Conservation (phyloP, 2,329 filamentous ascomycete species). For the Trichophaea hybrida region DNA sequence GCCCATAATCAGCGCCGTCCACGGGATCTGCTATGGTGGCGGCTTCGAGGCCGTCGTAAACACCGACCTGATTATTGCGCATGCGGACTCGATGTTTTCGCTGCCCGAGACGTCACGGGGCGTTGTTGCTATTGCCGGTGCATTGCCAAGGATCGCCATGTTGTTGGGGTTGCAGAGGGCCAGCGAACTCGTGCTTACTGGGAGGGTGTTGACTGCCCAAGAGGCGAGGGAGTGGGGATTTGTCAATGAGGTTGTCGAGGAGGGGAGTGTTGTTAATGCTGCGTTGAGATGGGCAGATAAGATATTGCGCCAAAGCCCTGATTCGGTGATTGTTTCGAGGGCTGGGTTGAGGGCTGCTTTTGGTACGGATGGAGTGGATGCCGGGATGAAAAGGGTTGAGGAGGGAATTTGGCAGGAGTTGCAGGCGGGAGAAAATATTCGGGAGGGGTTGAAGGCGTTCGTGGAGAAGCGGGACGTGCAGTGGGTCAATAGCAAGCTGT, state of each 20-base stretch:
- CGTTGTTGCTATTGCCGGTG: slow-evolving; percentile 56
- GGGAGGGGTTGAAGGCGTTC: slow-evolving; percentile 60
- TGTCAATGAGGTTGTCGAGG: slow-evolving; percentile 50
- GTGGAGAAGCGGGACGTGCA: slow-evolving; percentile 57
- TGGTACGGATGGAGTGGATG: slow-evolving; percentile 52
- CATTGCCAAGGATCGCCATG: slow-evolving; percentile 50
- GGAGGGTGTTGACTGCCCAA: slow-evolving; percentile 43
- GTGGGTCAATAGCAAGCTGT: slow-evolving; percentile 53
- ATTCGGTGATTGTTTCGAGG: slow-evolving; percentile 59
- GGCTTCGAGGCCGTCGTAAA: slow-evolving; percentile 58
- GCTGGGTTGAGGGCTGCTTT: slow-evolving; percentile 58
- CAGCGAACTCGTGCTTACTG: slow-evolving; percentile 55
- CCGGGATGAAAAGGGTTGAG: slow-evolving; percentile 44
- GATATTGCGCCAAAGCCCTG: slow-evolving; percentile 55
- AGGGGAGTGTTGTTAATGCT: slow-evolving; percentile 38
- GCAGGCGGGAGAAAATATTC: slow-evolving; percentile 55
- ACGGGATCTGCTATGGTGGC: slow-evolving; percentile 60
- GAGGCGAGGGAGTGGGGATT: slow-evolving; percentile 53
- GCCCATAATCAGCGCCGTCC: slow-evolving; percentile 61
- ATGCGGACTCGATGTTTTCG: slow-evolving; percentile 44
- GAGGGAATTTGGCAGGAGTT: slow-evolving; percentile 46
- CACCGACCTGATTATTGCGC: slow-evolving; percentile 55
- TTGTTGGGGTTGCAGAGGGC: slow-evolving; percentile 55
- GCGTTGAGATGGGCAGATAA: slow-evolving; percentile 47
- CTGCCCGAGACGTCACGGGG: slow-evolving; percentile 59